These are phyloP conservation scores for Hondaea fermentalgiana DNA, from an alignment of 108 stramenopile genomes.

Conservation along the genomic window DNA sequence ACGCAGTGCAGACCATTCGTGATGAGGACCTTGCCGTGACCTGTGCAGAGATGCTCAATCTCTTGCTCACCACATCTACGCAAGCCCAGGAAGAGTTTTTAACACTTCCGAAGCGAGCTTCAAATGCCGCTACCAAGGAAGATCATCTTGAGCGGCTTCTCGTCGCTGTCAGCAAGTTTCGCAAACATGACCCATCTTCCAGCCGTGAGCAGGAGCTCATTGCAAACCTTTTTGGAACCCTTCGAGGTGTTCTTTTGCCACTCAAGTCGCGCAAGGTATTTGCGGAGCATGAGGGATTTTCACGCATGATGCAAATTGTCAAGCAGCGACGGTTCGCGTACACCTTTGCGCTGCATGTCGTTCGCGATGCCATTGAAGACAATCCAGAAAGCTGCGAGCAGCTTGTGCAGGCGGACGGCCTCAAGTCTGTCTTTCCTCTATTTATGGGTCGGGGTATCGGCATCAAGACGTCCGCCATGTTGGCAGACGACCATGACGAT, in stretches of 20 bases:
- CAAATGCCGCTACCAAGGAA: background rate
- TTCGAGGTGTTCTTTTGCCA: background rate
- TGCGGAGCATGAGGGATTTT: background rate
- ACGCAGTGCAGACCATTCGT: background rate
- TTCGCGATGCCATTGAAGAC: background rate
- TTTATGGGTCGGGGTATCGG: background rate
- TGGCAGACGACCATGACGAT: background rate
- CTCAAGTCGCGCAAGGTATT: background rate
- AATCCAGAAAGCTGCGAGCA: background rate
- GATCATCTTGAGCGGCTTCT: background rate
- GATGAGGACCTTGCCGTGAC: background rate
- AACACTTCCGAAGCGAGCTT: background rate
- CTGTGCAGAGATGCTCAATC: background rate
- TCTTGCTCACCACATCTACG: background rate
- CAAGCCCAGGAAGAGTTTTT: background rate
- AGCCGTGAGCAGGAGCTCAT: background rate
- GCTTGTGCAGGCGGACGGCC: background rate
- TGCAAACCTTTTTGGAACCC: background rate
- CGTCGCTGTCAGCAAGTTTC: background rate
- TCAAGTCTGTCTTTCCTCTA: background rate
- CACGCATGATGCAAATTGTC: background rate
- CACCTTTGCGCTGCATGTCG: background rate
- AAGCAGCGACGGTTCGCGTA: background rate
- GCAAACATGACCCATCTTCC: background rate
- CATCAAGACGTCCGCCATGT: background rate